Evolutionary conservation across 257 asterid species (phyloP), one percentile per base, ranked within the genome.

Genomic region (Nicotiana obtusifolia): DNA sequence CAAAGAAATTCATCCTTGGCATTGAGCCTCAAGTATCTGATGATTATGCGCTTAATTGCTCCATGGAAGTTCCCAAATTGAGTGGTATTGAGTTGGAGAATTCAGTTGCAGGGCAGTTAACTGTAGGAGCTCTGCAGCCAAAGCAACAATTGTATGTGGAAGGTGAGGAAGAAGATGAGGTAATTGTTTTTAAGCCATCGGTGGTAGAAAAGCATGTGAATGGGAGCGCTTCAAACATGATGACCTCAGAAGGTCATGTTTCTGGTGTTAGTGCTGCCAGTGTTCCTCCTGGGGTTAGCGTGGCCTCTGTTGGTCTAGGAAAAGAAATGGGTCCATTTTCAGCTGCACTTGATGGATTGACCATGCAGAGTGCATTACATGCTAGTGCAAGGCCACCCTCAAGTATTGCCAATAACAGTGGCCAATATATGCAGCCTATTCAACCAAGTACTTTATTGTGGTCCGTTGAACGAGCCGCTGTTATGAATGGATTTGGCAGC

Each of bases 181-280:
- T 93, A 84, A 96, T 96, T 77, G 89, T 96, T 59, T 96, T 96
- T 84, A 93, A 91, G 91, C 99, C 99, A 9, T 82, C 89, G 15
- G 66, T 84, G n/a, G 75, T 83, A 62, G 98, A 94, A 84, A 96
- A 90, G 89, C 88, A 81, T 62, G 67, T 84, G 20, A 93, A 91
- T 66, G 92, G 86, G 9, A 80, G 86, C 49, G 81, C 87, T 57
- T 82, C 89, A 67, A 86, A 86, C 35, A 73, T 78, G 84, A 59
- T 82, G 28, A 78, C 88, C 56, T 76, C 87, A 1, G 88, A 82
- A 64, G 49, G 9, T 65, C 53, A 53, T 16, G 64, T 60, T 57
- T 60, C 75, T 16, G 17, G 24, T 78, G 75, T 37, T 37, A 11
- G 35, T 71, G 57, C 65, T 26, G 20, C 59, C 22, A 47, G 24